A percentile compares a stretch with the other conserved stretches of the same genome.
Evolutionary conservation across 805 yeast genomes (phyloP).

Genomic region (Pichia exigua): DNA sequence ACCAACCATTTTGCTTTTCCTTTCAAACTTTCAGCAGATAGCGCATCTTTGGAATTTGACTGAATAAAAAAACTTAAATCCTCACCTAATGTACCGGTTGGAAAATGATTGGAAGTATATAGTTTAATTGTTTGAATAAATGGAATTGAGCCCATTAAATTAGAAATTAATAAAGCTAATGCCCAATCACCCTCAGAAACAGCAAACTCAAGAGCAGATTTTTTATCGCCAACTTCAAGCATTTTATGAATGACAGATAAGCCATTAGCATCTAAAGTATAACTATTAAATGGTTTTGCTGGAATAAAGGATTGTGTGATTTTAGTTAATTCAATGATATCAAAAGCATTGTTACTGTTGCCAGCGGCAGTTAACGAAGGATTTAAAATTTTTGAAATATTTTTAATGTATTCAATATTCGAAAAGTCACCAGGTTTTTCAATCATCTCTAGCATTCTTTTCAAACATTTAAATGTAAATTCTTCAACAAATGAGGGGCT

Average conservation of each 20-base stretch:
- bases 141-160: constrained; percentile 52
- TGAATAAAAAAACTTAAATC: constrained; percentile 25
- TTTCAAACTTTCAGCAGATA: constrained; percentile 13
- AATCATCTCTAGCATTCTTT: constrained; percentile 18
- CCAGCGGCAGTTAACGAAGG: constrained; percentile 29
- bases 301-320: constrained; percentile 7
- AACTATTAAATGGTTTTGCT: constrained; percentile 20
- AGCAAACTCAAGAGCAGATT: constrained; percentile 57
- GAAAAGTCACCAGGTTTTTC: constrained; percentile 22
- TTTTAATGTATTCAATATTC: constrained; percentile 23
- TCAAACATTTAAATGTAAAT: constrained; percentile 24
- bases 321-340: constrained; percentile 15
- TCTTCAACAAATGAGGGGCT: constrained; percentile 12
- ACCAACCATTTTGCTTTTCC: constrained; percentile 25
- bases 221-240: constrained; percentile 56
- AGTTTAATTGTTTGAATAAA: constrained; percentile 37
- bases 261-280: constrained; percentile 16
- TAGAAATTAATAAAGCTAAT: constrained; percentile 63
- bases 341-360: constrained; percentile 9
- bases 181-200: constrained; percentile 66
- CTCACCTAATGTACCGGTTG: constrained; percentile 18
- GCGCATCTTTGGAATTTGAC: constrained; percentile 14
- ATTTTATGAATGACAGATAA: constrained; percentile 28
- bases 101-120: constrained; percentile 17
- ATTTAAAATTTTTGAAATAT: constrained; percentile 33